Evolutionary conservation across 495 filamentous ascomycete species (phyloP).

Genomic region (Penicillium subrubescens): DNA sequence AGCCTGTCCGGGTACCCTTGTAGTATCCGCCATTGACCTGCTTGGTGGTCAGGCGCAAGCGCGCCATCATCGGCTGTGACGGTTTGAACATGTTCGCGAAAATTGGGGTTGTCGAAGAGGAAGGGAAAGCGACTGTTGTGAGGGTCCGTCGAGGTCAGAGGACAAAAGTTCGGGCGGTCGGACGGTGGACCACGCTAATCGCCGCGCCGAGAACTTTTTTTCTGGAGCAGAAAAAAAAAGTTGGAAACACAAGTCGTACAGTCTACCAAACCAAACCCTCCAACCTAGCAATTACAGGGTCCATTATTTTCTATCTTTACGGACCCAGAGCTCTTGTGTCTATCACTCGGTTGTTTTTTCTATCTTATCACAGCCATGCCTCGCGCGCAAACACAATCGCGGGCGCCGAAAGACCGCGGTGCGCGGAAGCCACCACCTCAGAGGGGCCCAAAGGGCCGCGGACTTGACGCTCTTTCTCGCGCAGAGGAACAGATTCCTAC

Average conservation of each 20-base stretch:
- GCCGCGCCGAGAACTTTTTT: slow-evolving; percentile 48
- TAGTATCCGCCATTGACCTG: slow-evolving; percentile 91
- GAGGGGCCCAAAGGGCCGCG: slow-evolving; percentile 58
- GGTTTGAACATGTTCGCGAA: slow-evolving; percentile 61
- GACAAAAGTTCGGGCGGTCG: slow-evolving; percentile 28
- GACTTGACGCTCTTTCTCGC: slow-evolving; percentile 82
- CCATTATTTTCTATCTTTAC: slow-evolving; percentile 13
- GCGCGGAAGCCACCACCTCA: slow-evolving; percentile 39
- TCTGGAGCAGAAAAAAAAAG: slow-evolving; percentile 39
- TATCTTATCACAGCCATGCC: slow-evolving; percentile 55
- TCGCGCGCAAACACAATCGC: slow-evolving; percentile 59
- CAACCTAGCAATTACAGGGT: slow-evolving; percentile 17
- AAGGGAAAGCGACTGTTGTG: slow-evolving; percentile 4
- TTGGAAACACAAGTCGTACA: slow-evolving; percentile 34
- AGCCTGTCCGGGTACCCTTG: slow-evolving; percentile 89
- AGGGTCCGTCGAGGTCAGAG: slow-evolving; percentile 13
- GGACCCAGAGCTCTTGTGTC: background rate
- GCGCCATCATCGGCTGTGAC: slow-evolving; percentile 66
- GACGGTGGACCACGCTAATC: slow-evolving; percentile 37
- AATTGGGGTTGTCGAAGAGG: background rate
- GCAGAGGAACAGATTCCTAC: slow-evolving; percentile 64
- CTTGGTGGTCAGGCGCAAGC: slow-evolving; percentile 84
- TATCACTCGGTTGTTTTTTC: background rate
- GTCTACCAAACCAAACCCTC: slow-evolving; percentile 23
- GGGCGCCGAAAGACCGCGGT: slow-evolving; percentile 52